These are phyloP conservation scores for Trypanosoma mega DNA, from an alignment of 208 protist genomes.

Conservation along the genomic window DNA sequence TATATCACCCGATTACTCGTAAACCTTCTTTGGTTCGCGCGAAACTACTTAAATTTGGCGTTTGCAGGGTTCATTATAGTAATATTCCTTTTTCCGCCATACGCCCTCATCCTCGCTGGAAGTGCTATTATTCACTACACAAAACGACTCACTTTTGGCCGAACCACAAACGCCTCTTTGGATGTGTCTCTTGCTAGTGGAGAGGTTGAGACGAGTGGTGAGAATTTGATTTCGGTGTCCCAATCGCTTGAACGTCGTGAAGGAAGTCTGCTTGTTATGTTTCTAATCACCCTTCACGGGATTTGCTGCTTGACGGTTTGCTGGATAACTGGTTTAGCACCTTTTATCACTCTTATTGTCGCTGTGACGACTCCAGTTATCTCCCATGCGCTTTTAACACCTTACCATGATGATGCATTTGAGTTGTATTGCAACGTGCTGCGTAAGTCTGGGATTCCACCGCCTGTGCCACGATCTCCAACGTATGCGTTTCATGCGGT, in stretches of 20 bases:
- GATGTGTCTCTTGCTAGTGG: no score
- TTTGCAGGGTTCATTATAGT: conserved; percentile 12
- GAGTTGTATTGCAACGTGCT: conserved; percentile 23
- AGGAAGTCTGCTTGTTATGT: background rate
- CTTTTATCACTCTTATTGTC: conserved; percentile 16
- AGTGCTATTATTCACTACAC: conserved; percentile 19
- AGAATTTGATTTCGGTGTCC: no score
- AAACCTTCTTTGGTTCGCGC: conserved; percentile 36
- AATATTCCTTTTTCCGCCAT: conserved; percentile 12
- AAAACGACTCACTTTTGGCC: background rate
- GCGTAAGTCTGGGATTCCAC: conserved; percentile 4
- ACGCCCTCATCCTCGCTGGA: conserved; percentile 7
- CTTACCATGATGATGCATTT: conserved; percentile 39
- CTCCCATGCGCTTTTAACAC: conserved; percentile 36
- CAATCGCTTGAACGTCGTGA: background rate
- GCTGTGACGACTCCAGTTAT: conserved; percentile 16
- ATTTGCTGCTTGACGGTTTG: conserved; percentile 19
- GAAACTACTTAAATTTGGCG: conserved; percentile 37
- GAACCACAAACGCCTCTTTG: no score
- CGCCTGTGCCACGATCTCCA: conserved; percentile 24
- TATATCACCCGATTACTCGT: conserved; percentile 28
- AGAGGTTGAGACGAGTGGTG: no score
- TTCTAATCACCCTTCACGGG: conserved; percentile 14
- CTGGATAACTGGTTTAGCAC: conserved; percentile 24
- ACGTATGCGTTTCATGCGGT: conserved; percentile 17